A percentile compares a stretch with the other conserved stretches of the same genome.
Evolutionary conservation across 2,329 filamentous ascomycete species (phyloP).

Genomic region (Colletotrichum sp.): DNA sequence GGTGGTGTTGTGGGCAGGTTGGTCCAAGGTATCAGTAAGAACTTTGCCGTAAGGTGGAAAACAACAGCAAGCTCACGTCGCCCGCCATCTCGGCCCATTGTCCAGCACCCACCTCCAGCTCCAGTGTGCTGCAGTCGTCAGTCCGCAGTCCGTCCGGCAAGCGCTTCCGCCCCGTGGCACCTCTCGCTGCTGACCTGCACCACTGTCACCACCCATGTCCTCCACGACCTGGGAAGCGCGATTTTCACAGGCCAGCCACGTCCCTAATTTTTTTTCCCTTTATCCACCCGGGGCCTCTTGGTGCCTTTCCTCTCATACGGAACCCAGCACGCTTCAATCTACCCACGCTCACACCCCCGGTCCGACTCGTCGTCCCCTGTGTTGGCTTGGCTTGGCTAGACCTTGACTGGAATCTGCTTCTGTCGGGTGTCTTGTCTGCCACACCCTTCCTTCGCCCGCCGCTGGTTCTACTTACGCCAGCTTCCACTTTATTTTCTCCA

Average conservation of each 20-base stretch:
- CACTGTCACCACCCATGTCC: background rate
- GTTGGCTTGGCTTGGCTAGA: conserved; percentile 12
- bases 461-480: background rate
- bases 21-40: background rate
- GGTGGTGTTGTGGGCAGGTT: background rate
- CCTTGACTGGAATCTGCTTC: conserved; percentile 27
- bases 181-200: background rate
- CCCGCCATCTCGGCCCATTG: background rate
- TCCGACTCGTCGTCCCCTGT: conserved; percentile 5
- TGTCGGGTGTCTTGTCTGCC: conserved; percentile 29
- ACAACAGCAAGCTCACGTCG: background rate
- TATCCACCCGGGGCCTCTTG: background rate
- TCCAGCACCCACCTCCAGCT: background rate
- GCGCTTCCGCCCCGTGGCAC: background rate
- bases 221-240: background rate
- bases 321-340: conserved; percentile 2
- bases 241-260: conserved; percentile 10
- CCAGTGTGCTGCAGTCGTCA: background rate
- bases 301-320: background rate
- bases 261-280: background rate
- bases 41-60: background rate
- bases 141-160: background rate
- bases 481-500: conserved; percentile 11
- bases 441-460: conserved; percentile 18
- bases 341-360: conserved; percentile 4